Base-by-base conservation (phyloP, 73 alveolate genomes). In the Paramecium octaurelia region DNA sequence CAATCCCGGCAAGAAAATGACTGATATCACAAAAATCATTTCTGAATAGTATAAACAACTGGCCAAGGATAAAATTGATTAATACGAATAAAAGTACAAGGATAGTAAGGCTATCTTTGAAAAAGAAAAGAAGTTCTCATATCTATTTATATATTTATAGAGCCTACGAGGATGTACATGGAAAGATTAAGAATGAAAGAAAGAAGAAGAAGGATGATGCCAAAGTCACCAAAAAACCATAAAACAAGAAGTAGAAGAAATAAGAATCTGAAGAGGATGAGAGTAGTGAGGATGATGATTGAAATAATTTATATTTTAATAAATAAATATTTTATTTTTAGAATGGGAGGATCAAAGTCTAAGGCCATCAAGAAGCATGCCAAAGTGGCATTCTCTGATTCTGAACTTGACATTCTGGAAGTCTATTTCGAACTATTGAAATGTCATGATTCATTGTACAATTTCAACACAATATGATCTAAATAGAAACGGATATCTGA, bases 1-100 rank as follows among this genome's bases (percentile, higher is more conserved):
- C 42, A 40, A 80, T 48, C 91, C 91, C 6, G 91, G 91, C 34
- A 80, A 80, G 91, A 80, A 80, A 46, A 80, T 80, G 91, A 80
- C 91, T 10, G 91, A 80, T n/a, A 80, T 80, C 54, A 80, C 91
- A 0, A 80, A 80, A 42, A 80, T 80, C 44, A 80, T 80, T 20
- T 80, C 91, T 24, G 91, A 80, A 80, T 80, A 80, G 91, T 80
- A 80, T 35, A 80, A 80, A 46, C 46, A 44, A 42, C 91, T 80
- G 5, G 11, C 91, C 12, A 42, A 42, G 18, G 91, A 42, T 40
- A 48, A 80, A 80, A 34, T 44, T 14, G 91, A 80, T 42, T 18
- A 24, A 23, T 80, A 80, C 24, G 91, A 80, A 46, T 21, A 80
- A 43, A 80, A 80, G 50, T 80, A 80, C 31, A 80, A 80, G 46